phyloP scores from a whole-genome alignment of 1,139 yeast genomes.

The Geotrichum restrictum region DNA sequence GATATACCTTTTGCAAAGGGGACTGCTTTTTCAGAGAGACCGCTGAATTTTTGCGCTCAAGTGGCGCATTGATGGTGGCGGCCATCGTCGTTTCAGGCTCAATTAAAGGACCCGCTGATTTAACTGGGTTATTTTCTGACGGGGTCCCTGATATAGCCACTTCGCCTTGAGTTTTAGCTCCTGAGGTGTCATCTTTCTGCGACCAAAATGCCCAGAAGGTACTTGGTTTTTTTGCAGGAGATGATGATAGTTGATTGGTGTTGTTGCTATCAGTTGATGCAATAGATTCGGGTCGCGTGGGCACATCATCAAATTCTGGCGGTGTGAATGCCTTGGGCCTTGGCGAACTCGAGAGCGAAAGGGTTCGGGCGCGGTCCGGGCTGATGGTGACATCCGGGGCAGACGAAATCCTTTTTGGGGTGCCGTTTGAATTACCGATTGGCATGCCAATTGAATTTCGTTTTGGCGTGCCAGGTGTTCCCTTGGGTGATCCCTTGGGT shows the following conservation, averaged over 20 bases:
- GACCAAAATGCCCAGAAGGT: constrained; percentile 39
- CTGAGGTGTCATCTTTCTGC: neutral
- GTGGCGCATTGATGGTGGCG: neutral
- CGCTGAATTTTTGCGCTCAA: neutral
- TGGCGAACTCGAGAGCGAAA: neutral
- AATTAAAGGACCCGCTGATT: constrained; percentile 15
- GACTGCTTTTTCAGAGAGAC: neutral
- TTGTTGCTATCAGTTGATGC: neutral
- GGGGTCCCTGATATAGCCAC: constrained; percentile 42
- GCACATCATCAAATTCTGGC: neutral
- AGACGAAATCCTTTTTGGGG: neutral
- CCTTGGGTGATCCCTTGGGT: neutral
- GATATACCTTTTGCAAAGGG: neutral
- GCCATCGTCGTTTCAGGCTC: neutral
- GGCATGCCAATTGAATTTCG: neutral
- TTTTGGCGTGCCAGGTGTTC: neutral
- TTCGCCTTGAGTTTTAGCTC: constrained; percentile 31
- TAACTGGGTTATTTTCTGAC: constrained; percentile 31
- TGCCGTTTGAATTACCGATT: neutral
- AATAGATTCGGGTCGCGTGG: neutral
- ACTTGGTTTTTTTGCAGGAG: constrained; percentile 18
- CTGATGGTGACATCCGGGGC: constrained; percentile 1
- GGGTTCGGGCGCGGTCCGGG: neutral
- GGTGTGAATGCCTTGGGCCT: neutral
- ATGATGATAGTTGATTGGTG: neutral